Conservation (phyloP, 208 protist genomes). For the Porcisia hertigi region DNA sequence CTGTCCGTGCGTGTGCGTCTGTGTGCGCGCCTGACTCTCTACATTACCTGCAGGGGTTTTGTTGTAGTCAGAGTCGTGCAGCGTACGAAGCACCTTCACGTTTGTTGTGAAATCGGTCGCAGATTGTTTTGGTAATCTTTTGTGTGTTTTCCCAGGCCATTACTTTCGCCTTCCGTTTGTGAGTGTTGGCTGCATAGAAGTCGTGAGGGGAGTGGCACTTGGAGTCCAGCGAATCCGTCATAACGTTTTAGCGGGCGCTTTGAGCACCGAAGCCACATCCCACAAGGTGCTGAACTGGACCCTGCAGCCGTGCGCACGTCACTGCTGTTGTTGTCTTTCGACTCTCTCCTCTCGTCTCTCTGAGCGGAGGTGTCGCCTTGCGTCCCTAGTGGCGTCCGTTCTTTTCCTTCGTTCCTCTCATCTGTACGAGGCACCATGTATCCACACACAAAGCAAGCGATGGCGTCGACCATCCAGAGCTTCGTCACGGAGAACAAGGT, state of each 20-base stretch:
- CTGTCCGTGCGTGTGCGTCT: background rate
- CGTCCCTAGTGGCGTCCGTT: background rate
- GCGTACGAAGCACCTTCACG: background rate
- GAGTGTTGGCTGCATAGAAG: background rate
- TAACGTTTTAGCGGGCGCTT: background rate
- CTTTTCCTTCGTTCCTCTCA: background rate
- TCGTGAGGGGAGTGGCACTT: background rate
- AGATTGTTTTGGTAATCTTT: background rate
- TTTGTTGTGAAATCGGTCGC: background rate
- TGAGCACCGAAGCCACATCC: background rate
- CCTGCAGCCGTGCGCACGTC: background rate
- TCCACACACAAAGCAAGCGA: slow-evolving; percentile 32
- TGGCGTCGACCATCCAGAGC: slow-evolving; percentile 40
- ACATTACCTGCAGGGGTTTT: background rate
- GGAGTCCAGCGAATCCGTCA: background rate
- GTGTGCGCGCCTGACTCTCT: background rate
- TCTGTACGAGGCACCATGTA: slow-evolving; percentile 27
- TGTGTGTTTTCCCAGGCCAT: background rate
- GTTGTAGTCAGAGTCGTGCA: background rate
- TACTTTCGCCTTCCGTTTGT: background rate
- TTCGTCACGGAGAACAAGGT: slow-evolving; percentile 68
- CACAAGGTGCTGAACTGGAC: background rate
- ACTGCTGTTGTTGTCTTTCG: background rate
- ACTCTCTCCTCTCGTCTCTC: background rate
- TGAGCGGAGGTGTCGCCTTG: background rate